A percentile compares a stretch with the other conserved stretches of the same genome.
Conservation (phyloP, 2,329 filamentous ascomycete species). For the Chrysosporium queenslandicum region DNA sequence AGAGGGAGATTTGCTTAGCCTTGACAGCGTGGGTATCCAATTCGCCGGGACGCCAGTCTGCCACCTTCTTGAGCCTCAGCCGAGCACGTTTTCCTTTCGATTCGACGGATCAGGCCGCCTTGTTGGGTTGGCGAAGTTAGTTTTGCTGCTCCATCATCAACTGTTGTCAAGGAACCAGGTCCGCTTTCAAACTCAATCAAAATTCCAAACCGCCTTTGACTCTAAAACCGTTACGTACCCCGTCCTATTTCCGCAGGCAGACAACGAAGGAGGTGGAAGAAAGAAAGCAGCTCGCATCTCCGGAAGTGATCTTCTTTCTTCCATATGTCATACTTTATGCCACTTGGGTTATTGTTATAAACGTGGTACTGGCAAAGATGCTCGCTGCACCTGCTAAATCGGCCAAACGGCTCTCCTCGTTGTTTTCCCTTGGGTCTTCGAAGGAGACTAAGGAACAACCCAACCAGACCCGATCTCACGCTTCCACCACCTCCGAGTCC, state of each 20-base stretch:
- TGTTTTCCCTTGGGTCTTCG: conserved; percentile 34
- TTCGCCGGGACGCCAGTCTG: conserved; percentile 1
- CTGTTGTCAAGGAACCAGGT: not conserved
- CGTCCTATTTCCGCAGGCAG: not conserved
- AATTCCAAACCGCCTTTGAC: not conserved
- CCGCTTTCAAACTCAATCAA: conserved; percentile 2
- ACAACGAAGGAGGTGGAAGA: not conserved
- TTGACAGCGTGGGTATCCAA: not conserved
- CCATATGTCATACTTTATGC: not conserved
- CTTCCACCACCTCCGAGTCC: conserved; percentile 17
- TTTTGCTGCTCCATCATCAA: not conserved
- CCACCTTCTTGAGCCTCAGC: not conserved
- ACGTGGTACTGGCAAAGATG: conserved; percentile 7
- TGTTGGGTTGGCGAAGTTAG: not conserved
- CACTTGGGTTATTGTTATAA: not conserved
- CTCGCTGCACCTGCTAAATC: conserved; percentile 36
- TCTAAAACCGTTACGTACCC: conserved; percentile 4
- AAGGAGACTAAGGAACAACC: conserved; percentile 22
- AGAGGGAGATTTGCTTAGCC: not conserved
- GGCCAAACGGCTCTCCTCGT: conserved; percentile 38
- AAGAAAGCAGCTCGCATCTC: not conserved
- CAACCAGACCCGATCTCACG: not conserved
- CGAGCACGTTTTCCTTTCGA: not conserved
- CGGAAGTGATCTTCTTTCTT: conserved; percentile 4
- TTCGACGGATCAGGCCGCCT: conserved; percentile 5